Evolutionary conservation across 345 rosid genomes (phyloP).

Genomic region (Salix koriyanagi): DNA sequence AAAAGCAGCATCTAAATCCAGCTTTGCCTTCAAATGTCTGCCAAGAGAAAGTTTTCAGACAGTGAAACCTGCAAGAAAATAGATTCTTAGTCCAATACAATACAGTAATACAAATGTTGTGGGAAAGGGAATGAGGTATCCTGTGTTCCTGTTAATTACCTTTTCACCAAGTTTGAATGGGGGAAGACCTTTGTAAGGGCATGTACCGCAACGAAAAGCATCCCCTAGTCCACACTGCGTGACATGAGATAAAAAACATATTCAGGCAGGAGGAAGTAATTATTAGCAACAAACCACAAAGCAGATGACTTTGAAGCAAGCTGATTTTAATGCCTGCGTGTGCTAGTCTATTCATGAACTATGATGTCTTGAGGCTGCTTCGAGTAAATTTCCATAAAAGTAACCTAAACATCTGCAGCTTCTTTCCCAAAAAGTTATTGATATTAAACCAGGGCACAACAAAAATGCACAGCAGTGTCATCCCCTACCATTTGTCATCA

Average conservation of each 20-base stretch:
- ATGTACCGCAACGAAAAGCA: conserved; percentile 91
- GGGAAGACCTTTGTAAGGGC: conserved; percentile 94
- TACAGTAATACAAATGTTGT: neutral
- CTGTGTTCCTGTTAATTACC: conserved; percentile 37
- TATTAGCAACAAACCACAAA: neutral
- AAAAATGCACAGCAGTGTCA: neutral
- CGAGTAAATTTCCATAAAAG: neutral
- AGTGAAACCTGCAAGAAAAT: conserved; percentile 59
- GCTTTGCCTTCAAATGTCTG: conserved; percentile 51
- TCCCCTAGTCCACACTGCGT: conserved; percentile 91
- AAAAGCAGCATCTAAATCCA: neutral
- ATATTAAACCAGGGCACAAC: neutral
- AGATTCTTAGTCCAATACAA: neutral
- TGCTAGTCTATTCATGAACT: neutral
- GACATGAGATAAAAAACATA: neutral
- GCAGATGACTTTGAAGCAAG: neutral
- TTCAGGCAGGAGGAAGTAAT: neutral
- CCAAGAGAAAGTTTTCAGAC: conserved; percentile 65
- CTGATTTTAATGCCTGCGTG: neutral
- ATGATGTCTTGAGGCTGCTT: neutral
- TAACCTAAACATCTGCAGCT: neutral
- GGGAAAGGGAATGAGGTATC: neutral
- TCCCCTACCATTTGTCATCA: neutral
- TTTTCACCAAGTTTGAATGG: conserved; percentile 86
- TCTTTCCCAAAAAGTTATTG: neutral